Conservation (phyloP, 139 green algal genomes). For the Chlamydomonas sp. region DNA sequence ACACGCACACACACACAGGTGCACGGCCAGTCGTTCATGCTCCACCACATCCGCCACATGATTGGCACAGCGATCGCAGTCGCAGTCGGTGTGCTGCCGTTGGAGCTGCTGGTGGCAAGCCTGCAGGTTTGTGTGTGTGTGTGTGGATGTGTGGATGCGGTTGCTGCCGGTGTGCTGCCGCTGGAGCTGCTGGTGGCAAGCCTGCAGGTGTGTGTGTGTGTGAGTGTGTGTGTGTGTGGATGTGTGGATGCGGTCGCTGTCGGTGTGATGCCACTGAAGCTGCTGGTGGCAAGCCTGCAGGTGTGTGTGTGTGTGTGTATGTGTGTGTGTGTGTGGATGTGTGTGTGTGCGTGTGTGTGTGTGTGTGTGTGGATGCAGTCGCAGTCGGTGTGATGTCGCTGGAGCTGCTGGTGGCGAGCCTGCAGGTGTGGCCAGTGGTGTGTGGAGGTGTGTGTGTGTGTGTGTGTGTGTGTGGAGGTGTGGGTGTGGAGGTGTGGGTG, state of each 20-base stretch:
- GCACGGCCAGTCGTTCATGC: slow-evolving; percentile 65
- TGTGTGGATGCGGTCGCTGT: slow-evolving; percentile 9
- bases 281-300: slow-evolving; percentile 53
- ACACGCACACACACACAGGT: too few species aligned
- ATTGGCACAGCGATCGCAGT: slow-evolving; percentile 62
- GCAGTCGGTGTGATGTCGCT: slow-evolving; percentile 1
- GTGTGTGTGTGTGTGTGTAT: too few species aligned
- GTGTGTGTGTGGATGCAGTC: slow-evolving; percentile 1
- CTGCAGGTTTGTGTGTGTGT: too few species aligned
- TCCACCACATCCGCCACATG: slow-evolving; percentile 27
- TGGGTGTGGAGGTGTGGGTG: too few species aligned
- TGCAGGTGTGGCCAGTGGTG: slow-evolving; percentile 47
- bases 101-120: too few species aligned
- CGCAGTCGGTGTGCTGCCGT: slow-evolving; percentile 46
- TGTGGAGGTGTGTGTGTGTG: too few species aligned
- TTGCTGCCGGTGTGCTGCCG: slow-evolving; percentile 3
- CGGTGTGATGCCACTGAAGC: slow-evolving; percentile 19
- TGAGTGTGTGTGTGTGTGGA: neutral
- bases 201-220: slow-evolving; percentile 40
- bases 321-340: too few species aligned
- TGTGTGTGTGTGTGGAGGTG: too few species aligned
- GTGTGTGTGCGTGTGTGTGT: too few species aligned
- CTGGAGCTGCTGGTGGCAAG: slow-evolving; percentile 51
- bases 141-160: slow-evolving; percentile 4
- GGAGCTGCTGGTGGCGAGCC: slow-evolving; percentile 51